These are phyloP conservation scores for Candida tropicalis DNA, from an alignment of 1,139 yeast species.

Conservation along the genomic window DNA sequence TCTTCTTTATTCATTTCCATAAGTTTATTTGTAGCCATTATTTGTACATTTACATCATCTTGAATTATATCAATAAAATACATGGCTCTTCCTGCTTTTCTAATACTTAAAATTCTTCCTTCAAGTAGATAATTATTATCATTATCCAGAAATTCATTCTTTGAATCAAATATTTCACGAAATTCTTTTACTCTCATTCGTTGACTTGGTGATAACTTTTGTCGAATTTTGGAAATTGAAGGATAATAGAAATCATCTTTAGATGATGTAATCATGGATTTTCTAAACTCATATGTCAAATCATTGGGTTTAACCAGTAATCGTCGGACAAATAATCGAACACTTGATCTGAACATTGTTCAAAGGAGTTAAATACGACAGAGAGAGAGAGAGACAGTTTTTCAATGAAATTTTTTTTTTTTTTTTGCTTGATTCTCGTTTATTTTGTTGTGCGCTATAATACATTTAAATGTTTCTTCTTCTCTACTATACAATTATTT, in stretches of 20 bases:
- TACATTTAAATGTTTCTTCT: too few relatives aligned
- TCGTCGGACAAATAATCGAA: too few relatives aligned
- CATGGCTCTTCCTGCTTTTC: slow-evolving; percentile 69
- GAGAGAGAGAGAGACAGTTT: too few relatives aligned
- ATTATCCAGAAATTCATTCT: slow-evolving; percentile 16
- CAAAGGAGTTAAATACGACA: too few relatives aligned
- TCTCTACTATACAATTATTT: too few relatives aligned
- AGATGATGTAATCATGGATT: background rate
- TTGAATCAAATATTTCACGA: slow-evolving; percentile 19
- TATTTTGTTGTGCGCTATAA: too few relatives aligned
- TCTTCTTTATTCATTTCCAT: slow-evolving; percentile 40
- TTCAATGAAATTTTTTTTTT: too few relatives aligned
- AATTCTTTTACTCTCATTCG: slow-evolving; percentile 21
- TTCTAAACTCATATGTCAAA: slow-evolving; percentile 7
- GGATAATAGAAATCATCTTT: slow-evolving; percentile 22
- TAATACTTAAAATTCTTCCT: slow-evolving; percentile 59
- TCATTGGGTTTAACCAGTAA: slow-evolving; percentile 1
- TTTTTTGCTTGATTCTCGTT: too few relatives aligned
- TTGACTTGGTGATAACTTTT: slow-evolving; percentile 15
- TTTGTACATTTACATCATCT: slow-evolving; percentile 57
- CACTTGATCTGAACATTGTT: too few relatives aligned
- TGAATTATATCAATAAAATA: slow-evolving; percentile 68
- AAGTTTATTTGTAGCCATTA: slow-evolving; percentile 58
- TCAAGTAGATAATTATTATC: slow-evolving; percentile 32
- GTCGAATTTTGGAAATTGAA: slow-evolving; percentile 18